Evolutionary conservation across 2,329 filamentous ascomycete genomes (phyloP).

Genomic region (Aspergillus pseudoglaucus): DNA sequence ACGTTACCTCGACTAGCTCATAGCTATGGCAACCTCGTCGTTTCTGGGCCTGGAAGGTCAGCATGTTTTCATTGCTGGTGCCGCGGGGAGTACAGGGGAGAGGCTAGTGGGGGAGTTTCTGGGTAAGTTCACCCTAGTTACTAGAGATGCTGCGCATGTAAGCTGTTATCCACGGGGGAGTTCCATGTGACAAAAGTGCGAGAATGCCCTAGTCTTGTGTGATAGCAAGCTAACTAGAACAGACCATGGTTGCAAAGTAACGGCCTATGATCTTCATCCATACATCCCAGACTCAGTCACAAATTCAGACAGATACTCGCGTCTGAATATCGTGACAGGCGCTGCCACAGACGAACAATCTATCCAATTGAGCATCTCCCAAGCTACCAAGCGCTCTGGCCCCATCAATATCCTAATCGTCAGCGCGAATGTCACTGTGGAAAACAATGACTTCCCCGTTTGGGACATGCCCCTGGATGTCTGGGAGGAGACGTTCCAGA

Average conservation of each 20-base stretch:
- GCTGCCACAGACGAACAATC: slow-evolving; percentile 45
- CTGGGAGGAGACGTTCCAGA: slow-evolving; percentile 48
- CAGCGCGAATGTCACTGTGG: slow-evolving; percentile 49
- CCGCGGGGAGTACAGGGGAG: slow-evolving; percentile 46
- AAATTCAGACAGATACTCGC: slow-evolving; percentile 21
- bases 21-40: neutral
- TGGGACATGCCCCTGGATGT: slow-evolving; percentile 48
- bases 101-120: slow-evolving; percentile 48
- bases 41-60: slow-evolving; percentile 44
- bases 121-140: slow-evolving; percentile 23
- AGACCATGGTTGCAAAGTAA: slow-evolving; percentile 51
- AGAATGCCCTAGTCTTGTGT: neutral
- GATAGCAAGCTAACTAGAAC: slow-evolving; percentile 1
- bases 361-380: slow-evolving; percentile 35
- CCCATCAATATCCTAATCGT: slow-evolving; percentile 49
- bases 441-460: slow-evolving; percentile 43
- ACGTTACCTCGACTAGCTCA: too few relatives aligned
- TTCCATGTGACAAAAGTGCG: too few relatives aligned
- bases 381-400: slow-evolving; percentile 41
- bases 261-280: slow-evolving; percentile 44
- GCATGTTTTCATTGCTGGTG: slow-evolving; percentile 51
- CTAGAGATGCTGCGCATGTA: neutral
- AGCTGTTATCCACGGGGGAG: neutral
- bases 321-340: slow-evolving; percentile 39
- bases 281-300: slow-evolving; percentile 22